Conservation (phyloP, 345 rosid genomes). For the Rhodamnia argentea region DNA sequence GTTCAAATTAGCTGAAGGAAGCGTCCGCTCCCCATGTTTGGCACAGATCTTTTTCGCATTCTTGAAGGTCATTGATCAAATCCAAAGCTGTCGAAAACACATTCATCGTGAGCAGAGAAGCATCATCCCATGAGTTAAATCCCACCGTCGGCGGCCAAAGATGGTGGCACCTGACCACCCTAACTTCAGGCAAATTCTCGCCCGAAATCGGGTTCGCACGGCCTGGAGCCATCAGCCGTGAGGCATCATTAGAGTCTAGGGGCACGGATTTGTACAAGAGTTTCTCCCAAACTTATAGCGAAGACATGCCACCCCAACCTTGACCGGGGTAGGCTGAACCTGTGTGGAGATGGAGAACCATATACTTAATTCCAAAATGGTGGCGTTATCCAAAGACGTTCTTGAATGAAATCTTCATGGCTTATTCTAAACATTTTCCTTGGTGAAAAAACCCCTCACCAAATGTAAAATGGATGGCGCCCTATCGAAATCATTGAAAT, state of each 20-base stretch:
- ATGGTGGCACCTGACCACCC: neutral
- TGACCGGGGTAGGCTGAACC: neutral
- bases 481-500: neutral
- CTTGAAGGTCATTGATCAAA: slow-evolving; percentile 1
- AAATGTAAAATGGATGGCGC: neutral
- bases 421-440: neutral
- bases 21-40: slow-evolving; percentile 12
- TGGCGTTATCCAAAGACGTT: neutral
- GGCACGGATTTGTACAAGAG: neutral
- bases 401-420: neutral
- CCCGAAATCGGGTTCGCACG: neutral
- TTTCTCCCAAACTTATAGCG: neutral
- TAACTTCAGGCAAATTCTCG: neutral
- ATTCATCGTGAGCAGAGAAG: neutral
- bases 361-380: neutral
- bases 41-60: slow-evolving; percentile 22
- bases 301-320: neutral
- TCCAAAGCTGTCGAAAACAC: slow-evolving; percentile 7
- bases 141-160: neutral
- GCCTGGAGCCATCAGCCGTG: neutral
- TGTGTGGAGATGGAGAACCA: neutral
- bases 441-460: neutral
- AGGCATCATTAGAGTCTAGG: neutral
- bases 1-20: neutral
- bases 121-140: neutral